Evolutionary conservation across 2,329 filamentous ascomycete species (phyloP).

Genomic region (Septoria petroselini): DNA sequence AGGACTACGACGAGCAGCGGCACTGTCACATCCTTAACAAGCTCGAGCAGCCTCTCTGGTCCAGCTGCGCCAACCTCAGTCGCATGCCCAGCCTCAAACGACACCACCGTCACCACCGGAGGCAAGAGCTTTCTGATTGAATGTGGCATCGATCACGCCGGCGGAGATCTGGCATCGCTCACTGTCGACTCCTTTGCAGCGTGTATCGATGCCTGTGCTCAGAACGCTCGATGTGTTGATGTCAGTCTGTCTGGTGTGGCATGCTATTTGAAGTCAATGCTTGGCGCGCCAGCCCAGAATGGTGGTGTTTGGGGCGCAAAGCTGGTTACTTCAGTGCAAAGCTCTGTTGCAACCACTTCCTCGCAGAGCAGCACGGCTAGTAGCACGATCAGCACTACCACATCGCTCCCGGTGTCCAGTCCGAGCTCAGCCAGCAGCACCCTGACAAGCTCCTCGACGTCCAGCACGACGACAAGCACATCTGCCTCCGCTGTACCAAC

Average conservation of each 20-base stretch:
- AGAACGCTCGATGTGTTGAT: constrained; percentile 35
- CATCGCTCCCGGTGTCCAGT: neutral
- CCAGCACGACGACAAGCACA: constrained; percentile 7
- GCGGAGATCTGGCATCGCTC: constrained; percentile 32
- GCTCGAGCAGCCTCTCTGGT: constrained; percentile 2
- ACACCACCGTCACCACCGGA: constrained; percentile 26
- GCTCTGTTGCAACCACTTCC: too few relatives aligned
- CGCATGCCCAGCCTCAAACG: constrained; percentile 33
- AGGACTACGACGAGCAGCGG: constrained; percentile 5
- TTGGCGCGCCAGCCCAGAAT: constrained; percentile 27
- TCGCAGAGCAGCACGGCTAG: too few relatives aligned
- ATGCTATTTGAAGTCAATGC: constrained; percentile 36
- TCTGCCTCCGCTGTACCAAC: constrained; percentile 16
- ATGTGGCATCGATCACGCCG: constrained; percentile 27
- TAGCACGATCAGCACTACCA: neutral
- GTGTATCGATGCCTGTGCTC: constrained; percentile 36
- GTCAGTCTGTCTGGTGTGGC: constrained; percentile 34
- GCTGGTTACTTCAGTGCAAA: constrained; percentile 24
- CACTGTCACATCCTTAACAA: neutral
- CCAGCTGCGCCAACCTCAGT: constrained; percentile 9
- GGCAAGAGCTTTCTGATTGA: constrained; percentile 33
- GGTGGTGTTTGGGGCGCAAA: constrained; percentile 31
- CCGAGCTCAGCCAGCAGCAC: neutral
- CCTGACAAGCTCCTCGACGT: neutral
- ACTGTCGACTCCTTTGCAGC: constrained; percentile 29